Percentiles rank a stretch among this genome's conserved stretches.
Conservation (phyloP, 2,329 filamentous ascomycete genomes). For the Coniochaeta sp. region DNA sequence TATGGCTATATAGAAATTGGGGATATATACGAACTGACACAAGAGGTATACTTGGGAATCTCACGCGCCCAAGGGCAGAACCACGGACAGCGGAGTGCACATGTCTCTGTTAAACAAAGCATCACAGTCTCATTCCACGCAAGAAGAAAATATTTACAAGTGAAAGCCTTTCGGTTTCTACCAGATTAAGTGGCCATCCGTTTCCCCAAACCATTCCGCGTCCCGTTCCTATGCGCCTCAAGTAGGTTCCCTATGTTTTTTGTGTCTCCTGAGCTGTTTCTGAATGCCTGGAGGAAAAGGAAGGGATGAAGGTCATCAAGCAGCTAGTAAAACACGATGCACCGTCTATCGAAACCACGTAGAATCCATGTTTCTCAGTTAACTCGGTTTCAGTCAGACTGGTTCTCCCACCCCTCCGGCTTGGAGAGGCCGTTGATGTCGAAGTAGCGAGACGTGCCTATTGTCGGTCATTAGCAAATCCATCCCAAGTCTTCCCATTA, state of each 20-base stretch:
- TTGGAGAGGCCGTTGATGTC: conserved; percentile 75
- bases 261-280: neutral
- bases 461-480: too few relatives aligned
- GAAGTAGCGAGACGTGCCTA: conserved; percentile 83
- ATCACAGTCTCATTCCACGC: neutral
- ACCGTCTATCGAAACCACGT: neutral
- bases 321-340: neutral
- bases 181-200: too few relatives aligned
- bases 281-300: neutral
- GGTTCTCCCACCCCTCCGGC: conserved; percentile 76
- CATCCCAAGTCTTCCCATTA: too few relatives aligned
- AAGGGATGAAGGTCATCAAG: conserved; percentile 3
- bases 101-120: neutral
- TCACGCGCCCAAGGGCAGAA: too few relatives aligned
- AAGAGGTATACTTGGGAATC: too few relatives aligned
- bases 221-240: neutral
- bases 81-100: neutral
- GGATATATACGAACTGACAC: too few relatives aligned
- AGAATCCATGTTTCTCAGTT: neutral
- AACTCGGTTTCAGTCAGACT: conserved; percentile 44
- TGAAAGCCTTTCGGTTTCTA: neutral
- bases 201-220: neutral
- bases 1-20: neutral
- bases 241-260: conserved; percentile 2
- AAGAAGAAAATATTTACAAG: conserved; percentile 6